Evolutionary conservation across 495 filamentous ascomycete genomes (phyloP), one percentile per base, ranked within the genome.

Genomic region (Rhizodiscina lignyota): DNA sequence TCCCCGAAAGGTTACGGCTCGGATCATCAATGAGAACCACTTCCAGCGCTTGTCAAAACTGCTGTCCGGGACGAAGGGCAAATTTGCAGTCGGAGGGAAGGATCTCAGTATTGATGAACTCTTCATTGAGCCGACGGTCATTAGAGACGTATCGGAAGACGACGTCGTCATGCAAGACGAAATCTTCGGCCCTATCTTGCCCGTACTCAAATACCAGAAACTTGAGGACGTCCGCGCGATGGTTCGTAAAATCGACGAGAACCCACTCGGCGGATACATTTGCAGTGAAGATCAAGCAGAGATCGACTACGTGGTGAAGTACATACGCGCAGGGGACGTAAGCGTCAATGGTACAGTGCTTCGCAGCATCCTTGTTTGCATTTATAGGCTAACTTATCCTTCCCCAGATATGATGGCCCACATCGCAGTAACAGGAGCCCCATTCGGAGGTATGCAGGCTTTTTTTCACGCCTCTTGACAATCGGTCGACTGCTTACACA

Each of bases 11-110:
- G n/a, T n/a, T n/a, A 37, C 31, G 20, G n/a, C n/a, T 19, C 28
- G 17, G 17, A 38, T 42, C 32, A 38, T 42, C 36, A 42, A 38
- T 20, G 36, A n/a, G 26, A 18, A 19, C 12, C 30, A 39, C 10
- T 42, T 39, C 24, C 26, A 42, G 18, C 35, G 40, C 21, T 19
- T 42, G 18, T 33, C 11, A 16, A 30, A 17, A 4, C 15, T 39
- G 27, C 22, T 39, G 12, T 21, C 35, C 21, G 19, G 15, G 28
- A 38, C 24, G 1, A 27, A 11, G 15, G 28, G 35, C 5, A 26
- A 32, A 4, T 24, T 38, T 15, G 16, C 13, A 11, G 3, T 11
- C 17, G 24, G 40, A 18, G 40, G 36, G 19, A n/a, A n/a, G n/a
- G 24, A 27, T 27, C 24, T 27, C n/a, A 22, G 0, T 4, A 20